Percentiles rank a stretch among this genome's conserved stretches.
These are phyloP conservation scores for Nidularia pulvinata DNA, from an alignment of 768 basidiomycete genomes.

Conservation along the genomic window DNA sequence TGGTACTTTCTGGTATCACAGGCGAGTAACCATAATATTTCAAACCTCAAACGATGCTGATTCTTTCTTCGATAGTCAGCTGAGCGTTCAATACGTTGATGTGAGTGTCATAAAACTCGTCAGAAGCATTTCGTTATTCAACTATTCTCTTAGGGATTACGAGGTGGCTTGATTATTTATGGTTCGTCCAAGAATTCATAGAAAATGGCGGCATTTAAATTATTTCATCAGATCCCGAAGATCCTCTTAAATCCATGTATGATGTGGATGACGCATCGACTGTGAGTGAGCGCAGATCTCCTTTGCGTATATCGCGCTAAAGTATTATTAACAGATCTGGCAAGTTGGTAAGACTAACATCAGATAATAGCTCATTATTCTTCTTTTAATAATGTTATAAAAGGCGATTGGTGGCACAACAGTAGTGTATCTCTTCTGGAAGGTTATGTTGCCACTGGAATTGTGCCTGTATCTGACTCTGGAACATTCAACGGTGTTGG, in stretches of 20 bases:
- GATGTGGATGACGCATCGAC: constrained; percentile 41
- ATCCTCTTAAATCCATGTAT: constrained; percentile 37
- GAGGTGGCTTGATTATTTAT: constrained; percentile 30
- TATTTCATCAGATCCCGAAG: constrained; percentile 22
- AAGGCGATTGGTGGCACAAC: constrained; percentile 42
- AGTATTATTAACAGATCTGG: background rate
- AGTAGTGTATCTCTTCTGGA: constrained; percentile 19
- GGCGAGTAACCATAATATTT: constrained; percentile 2
- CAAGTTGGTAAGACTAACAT: background rate
- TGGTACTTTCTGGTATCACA: constrained; percentile 43
- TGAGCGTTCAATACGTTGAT: constrained; percentile 25
- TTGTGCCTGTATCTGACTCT: constrained; percentile 30
- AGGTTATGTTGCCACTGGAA: constrained; percentile 15
- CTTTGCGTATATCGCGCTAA: no score
- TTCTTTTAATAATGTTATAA: constrained; percentile 20
- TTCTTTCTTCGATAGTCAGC: constrained; percentile 8
- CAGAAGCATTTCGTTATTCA: background rate
- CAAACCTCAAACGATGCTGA: background rate
- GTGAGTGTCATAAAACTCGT: constrained; percentile 8
- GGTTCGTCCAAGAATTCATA: constrained; percentile 11
- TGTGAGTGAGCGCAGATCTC: background rate
- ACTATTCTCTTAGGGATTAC: constrained; percentile 21
- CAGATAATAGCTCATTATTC: constrained; percentile 5
- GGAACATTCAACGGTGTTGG: constrained; percentile 43
- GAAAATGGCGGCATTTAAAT: no score